phyloP scores from a whole-genome alignment of 495 filamentous ascomycete species.

The Podospora appendiculata region DNA sequence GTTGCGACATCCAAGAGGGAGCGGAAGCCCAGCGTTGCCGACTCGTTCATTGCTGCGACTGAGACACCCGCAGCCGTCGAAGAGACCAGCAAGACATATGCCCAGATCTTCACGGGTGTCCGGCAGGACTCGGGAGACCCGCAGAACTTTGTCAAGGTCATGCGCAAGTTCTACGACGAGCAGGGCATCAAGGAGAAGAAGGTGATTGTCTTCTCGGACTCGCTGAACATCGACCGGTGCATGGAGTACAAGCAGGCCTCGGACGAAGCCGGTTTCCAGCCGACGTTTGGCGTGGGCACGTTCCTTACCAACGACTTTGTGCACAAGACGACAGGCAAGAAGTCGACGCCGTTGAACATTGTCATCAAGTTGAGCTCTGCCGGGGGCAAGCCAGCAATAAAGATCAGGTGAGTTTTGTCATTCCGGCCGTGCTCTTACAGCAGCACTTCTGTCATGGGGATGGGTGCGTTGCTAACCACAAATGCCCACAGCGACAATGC shows the following conservation, averaged over 20 bases:
- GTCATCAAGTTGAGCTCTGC: conserved; percentile 93
- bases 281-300: conserved; percentile 88
- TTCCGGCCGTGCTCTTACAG: too few species aligned
- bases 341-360: conserved; percentile 92
- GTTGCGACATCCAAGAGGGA: not conserved
- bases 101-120: conserved; percentile 77
- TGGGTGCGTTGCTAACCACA: conserved; percentile 4
- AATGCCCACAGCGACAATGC: conserved; percentile 61
- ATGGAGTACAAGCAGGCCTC: conserved; percentile 78
- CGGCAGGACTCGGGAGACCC: conserved; percentile 96
- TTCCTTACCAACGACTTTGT: conserved; percentile 92
- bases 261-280: conserved; percentile 70
- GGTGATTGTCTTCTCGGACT: conserved; percentile 95
- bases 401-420: conserved; percentile 53
- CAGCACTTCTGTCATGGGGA: too few species aligned
- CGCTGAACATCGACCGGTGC: conserved; percentile 82
- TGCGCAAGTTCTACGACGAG: conserved; percentile 78
- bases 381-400: conserved; percentile 73
- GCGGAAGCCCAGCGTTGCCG: conserved; percentile 22
- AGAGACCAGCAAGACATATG: conserved; percentile 54
- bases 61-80: conserved; percentile 4
- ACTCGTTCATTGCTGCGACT: conserved; percentile 22
- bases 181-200: conserved; percentile 73
- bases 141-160: conserved; percentile 67
- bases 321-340: conserved; percentile 57